Percentiles rank a stretch among this genome's conserved stretches.
Conservation (phyloP, 257 asterid genomes). For the Knoxia roxburghii region DNA sequence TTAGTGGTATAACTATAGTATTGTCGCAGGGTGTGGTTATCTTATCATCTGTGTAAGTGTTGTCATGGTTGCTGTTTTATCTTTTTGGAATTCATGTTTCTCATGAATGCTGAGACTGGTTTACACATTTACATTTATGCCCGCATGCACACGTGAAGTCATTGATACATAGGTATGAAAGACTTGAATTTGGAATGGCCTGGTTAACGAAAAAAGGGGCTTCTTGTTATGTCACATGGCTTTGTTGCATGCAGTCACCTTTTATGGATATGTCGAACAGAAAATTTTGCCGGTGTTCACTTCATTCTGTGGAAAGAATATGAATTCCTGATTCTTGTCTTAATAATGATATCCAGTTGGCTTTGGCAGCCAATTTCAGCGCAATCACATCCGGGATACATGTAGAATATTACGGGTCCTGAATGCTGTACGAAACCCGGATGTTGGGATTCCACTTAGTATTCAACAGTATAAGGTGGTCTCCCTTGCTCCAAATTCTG, state of each 20-base stretch:
- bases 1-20: conserved; percentile 24
- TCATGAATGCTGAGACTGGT: background rate
- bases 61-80: background rate
- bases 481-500: conserved; percentile 14
- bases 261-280: background rate
- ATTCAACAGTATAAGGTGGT: conserved; percentile 97
- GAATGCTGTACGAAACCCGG: conserved; percentile 76
- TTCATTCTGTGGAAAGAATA: conserved; percentile 29
- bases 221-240: background rate
- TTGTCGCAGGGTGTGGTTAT: background rate
- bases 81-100: background rate
- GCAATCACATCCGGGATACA: conserved; percentile 82
- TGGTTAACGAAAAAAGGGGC: background rate
- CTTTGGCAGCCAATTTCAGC: conserved; percentile 93
- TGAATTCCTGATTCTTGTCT: conserved; percentile 53
- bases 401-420: conserved; percentile 74
- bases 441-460: conserved; percentile 87
- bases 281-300: background rate
- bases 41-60: background rate
- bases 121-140: background rate
- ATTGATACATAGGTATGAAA: background rate
- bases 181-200: background rate
- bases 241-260: background rate
- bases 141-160: no score
- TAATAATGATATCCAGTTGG: conserved; percentile 82